These are phyloP conservation scores for Emmonsia crescens DNA, from an alignment of 2,329 filamentous ascomycete species.

Conservation along the genomic window DNA sequence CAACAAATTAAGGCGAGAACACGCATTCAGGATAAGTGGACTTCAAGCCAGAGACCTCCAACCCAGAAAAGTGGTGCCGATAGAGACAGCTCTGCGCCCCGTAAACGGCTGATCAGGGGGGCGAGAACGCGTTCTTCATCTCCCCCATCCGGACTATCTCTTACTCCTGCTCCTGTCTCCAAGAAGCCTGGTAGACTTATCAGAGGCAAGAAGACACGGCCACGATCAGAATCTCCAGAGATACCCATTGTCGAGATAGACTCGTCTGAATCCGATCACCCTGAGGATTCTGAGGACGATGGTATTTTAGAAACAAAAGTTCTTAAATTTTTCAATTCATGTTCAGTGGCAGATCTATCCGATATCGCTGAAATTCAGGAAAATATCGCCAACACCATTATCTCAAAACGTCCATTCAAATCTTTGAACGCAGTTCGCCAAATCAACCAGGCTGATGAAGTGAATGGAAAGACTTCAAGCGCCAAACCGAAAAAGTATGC, in stretches of 20 bases:
- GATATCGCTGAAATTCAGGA: constrained; percentile 70
- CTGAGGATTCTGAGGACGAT: constrained; percentile 27
- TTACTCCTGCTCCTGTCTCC: constrained; percentile 14
- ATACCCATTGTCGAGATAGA: constrained; percentile 34
- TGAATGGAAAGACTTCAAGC: constrained; percentile 13
- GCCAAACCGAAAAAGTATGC: constrained; percentile 38
- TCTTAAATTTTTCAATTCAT: constrained; percentile 73
- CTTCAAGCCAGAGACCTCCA: constrained; percentile 34
- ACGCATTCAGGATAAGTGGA: constrained; percentile 51
- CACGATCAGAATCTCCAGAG: constrained; percentile 26
- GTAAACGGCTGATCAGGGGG: constrained; percentile 31
- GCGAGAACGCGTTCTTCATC: constrained; percentile 22
- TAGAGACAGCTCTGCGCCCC: constrained; percentile 22
- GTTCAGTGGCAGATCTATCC: constrained; percentile 61
- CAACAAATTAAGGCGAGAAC: constrained; percentile 45
- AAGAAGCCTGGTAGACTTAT: constrained; percentile 34
- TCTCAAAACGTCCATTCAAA: constrained; percentile 64
- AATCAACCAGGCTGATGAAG: constrained; percentile 43
- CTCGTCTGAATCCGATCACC: constrained; percentile 31
- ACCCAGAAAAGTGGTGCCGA: constrained; percentile 15
- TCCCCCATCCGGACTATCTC: constrained; percentile 14
- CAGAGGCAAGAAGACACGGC: constrained; percentile 36
- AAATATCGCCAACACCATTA: constrained; percentile 56
- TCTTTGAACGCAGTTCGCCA: constrained; percentile 54
- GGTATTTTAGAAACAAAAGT: constrained; percentile 45